Conservation (phyloP, 139 green algal genomes). For the Tetradesmus lagerheimii region DNA sequence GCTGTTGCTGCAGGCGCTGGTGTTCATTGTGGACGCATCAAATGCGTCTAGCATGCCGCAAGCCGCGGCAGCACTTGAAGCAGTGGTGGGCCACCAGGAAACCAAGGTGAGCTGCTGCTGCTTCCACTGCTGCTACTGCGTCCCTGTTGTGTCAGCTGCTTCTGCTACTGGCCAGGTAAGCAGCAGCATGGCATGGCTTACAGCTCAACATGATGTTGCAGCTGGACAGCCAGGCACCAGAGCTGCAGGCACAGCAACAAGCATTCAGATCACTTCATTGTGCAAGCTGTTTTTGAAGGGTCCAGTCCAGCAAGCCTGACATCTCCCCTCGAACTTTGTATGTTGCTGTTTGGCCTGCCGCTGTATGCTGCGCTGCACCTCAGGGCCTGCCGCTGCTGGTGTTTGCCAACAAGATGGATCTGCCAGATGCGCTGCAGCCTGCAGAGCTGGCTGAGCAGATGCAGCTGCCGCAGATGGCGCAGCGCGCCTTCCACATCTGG, state of each 20-base stretch:
- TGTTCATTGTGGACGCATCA: constrained; percentile 55
- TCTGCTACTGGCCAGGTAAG: background rate
- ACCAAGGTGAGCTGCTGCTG: constrained; percentile 33
- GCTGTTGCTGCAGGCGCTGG: constrained; percentile 40
- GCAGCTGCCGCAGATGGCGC: background rate
- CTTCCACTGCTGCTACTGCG: background rate
- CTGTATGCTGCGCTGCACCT: background rate
- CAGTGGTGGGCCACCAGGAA: constrained; percentile 32
- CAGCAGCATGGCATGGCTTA: background rate
- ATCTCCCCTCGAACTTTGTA: background rate
- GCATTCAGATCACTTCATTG: no score
- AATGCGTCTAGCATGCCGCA: constrained; percentile 19
- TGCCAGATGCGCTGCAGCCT: constrained; percentile 34
- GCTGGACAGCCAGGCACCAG: no score
- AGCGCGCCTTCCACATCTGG: constrained; percentile 17
- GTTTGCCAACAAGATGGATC: constrained; percentile 65
- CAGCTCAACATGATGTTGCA: no score
- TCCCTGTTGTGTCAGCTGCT: background rate
- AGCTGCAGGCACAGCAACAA: no score
- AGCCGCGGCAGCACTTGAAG: constrained; percentile 41
- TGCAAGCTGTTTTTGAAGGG: no score
- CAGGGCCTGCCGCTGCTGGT: constrained; percentile 58
- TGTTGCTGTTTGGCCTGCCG: background rate
- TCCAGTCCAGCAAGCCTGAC: no score
- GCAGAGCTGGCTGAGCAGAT: constrained; percentile 36